Evolutionary conservation across 352 stramenopile species (phyloP).

Genomic region (Thalassiosira mediterranea): DNA sequence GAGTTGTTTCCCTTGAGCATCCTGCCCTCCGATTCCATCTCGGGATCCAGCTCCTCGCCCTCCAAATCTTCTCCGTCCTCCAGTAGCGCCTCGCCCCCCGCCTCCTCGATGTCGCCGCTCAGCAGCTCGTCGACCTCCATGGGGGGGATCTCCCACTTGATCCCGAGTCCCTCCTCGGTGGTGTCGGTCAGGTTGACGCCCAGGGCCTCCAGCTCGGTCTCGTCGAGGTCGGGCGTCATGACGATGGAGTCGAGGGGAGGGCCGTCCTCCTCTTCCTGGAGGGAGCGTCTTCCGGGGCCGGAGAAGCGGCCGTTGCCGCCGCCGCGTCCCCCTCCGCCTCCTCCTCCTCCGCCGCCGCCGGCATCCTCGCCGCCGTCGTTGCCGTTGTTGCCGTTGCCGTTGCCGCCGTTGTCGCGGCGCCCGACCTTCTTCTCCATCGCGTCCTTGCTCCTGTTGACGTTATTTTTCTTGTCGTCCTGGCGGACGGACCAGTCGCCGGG

Average conservation of each 20-base stretch:
- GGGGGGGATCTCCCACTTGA: not conserved
- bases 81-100: not conserved
- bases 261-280: not conserved
- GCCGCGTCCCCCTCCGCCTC: too few species aligned
- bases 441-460: not conserved
- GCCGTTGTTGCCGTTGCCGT: not conserved
- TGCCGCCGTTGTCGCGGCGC: not conserved
- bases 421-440: not conserved
- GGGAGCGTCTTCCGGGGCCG: too few species aligned
- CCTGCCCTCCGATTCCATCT: not conserved
- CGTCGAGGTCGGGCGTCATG: not conserved
- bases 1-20: not conserved
- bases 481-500: not conserved
- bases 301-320: not conserved
- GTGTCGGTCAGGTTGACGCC: not conserved
- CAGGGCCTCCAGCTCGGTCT: not conserved
- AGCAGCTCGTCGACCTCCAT: not conserved
- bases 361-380: not conserved
- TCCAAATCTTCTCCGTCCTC: not conserved
- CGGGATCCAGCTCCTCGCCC: not conserved
- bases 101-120: not conserved
- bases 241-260: not conserved
- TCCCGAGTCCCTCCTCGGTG: not conserved
- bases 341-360: not conserved
- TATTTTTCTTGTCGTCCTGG: not conserved